Conservation (phyloP, 768 basidiomycete species). For the Lactarius hengduanensis region DNA sequence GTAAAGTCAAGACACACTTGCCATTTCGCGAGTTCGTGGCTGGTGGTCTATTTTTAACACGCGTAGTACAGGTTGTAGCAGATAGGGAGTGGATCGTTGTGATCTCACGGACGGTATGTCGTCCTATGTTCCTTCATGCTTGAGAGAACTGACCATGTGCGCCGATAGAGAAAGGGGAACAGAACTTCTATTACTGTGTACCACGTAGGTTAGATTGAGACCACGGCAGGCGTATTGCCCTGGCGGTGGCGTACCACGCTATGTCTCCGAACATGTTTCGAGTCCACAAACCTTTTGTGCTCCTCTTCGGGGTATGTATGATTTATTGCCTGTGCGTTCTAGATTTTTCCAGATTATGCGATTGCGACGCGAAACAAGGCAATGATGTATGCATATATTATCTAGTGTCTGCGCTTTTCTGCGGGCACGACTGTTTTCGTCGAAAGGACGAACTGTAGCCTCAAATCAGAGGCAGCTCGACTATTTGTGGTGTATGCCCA, state of each 20-base stretch:
- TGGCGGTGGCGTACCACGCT: not conserved
- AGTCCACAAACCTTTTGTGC: not conserved
- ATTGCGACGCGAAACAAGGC: not conserved
- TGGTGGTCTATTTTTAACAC: not conserved
- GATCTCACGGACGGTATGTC: slow-evolving; percentile 11
- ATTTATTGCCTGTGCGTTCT: not conserved
- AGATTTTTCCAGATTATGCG: not conserved
- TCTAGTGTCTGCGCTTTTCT: not conserved
- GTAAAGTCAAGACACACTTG: slow-evolving; percentile 7
- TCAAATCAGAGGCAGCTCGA: too few relatives aligned
- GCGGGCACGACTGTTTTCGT: not conserved
- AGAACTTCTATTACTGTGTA: not conserved
- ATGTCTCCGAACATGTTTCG: not conserved
- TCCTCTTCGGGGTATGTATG: not conserved
- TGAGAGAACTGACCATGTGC: not conserved
- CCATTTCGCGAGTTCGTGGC: slow-evolving; percentile 19
- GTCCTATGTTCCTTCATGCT: not conserved
- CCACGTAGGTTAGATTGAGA: slow-evolving; percentile 13
- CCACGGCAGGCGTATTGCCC: not conserved
- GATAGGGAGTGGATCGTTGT: slow-evolving; percentile 22
- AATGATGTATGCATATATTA: not conserved
- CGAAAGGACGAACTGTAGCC: too few relatives aligned
- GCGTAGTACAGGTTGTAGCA: not conserved
- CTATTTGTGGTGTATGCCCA: too few relatives aligned
- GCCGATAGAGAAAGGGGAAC: slow-evolving; percentile 2